Evolutionary conservation across 1,284 basidiomycete species (phyloP).

Genomic region (Pulveroboletus sp.): DNA sequence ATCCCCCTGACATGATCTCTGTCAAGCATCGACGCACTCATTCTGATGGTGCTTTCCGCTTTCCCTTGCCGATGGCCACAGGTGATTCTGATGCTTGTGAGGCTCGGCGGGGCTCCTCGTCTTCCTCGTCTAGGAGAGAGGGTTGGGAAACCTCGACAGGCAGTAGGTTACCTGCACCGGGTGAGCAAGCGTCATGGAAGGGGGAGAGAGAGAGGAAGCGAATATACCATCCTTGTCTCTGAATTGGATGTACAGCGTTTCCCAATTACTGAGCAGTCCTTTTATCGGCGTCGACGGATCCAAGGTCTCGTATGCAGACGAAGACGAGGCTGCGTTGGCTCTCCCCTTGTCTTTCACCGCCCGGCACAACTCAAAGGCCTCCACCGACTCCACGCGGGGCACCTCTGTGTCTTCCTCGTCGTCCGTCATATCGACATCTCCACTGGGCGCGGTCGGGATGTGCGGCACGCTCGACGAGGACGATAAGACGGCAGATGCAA

Average conservation of each 20-base stretch:
- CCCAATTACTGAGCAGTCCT: slow-evolving; percentile 57
- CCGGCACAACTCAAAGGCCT: slow-evolving; percentile 66
- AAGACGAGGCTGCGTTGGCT: slow-evolving; percentile 33
- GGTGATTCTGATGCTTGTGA: slow-evolving; percentile 15
- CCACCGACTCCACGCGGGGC: slow-evolving; percentile 40
- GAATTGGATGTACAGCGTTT: slow-evolving; percentile 62
- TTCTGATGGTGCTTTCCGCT: slow-evolving; percentile 42
- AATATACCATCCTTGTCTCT: slow-evolving; percentile 52
- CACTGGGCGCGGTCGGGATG: slow-evolving; percentile 22
- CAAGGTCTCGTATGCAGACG: slow-evolving; percentile 45
- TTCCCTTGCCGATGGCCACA: slow-evolving; percentile 38
- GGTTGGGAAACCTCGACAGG: slow-evolving; percentile 44
- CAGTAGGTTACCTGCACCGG: slow-evolving; percentile 35
- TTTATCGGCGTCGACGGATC: slow-evolving; percentile 43
- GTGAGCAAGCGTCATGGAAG: background rate
- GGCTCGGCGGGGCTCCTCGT: slow-evolving; percentile 34
- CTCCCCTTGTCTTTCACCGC: slow-evolving; percentile 48
- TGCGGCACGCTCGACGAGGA: slow-evolving; percentile 9
- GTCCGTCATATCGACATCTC: slow-evolving; percentile 24
- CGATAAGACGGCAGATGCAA: slow-evolving; percentile 43
- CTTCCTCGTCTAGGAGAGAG: slow-evolving; percentile 42
- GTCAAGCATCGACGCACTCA: background rate
- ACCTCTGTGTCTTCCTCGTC: slow-evolving; percentile 33
- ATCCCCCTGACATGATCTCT: background rate
- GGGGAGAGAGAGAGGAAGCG: too few species aligned